These are phyloP conservation scores for Penstemon barbatus DNA, from an alignment of 257 asterid genomes.

Conservation along the genomic window DNA sequence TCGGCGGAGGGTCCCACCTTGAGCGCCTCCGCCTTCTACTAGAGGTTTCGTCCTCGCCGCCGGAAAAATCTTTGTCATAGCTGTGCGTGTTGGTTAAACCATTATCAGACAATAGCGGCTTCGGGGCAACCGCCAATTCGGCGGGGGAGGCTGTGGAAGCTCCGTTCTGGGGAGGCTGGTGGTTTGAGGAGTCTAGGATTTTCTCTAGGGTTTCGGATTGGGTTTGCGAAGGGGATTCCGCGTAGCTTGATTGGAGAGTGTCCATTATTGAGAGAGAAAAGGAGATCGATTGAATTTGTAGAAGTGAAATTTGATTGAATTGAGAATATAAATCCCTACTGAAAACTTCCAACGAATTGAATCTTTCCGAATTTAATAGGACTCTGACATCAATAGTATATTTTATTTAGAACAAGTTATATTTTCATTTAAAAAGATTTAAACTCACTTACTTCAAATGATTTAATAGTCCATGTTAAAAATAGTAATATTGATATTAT, in stretches of 20 bases:
- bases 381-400: no score
- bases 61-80: conserved; percentile 71
- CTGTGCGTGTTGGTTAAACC: conserved; percentile 65
- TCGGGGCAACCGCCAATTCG: conserved; percentile 20
- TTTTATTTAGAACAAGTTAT: no score
- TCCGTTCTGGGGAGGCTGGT: conserved; percentile 18
- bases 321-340: no score
- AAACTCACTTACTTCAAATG: no score
- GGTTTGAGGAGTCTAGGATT: conserved; percentile 51
- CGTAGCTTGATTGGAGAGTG: conserved; percentile 60
- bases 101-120: conserved; percentile 58
- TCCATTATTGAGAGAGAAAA: conserved; percentile 41
- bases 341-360: no score
- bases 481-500: no score
- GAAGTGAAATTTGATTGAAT: no score
- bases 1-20: conserved; percentile 60
- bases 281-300: no score
- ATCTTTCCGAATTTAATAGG: no score
- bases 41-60: conserved; percentile 62
- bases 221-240: conserved; percentile 53
- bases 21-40: conserved; percentile 74
- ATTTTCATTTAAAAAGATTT: no score
- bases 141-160: conserved; percentile 29
- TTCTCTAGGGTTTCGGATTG: conserved; percentile 41
- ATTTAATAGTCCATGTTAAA: no score